Conservation (phyloP, 495 filamentous ascomycete species). For the Aspergillus biplanus region DNA sequence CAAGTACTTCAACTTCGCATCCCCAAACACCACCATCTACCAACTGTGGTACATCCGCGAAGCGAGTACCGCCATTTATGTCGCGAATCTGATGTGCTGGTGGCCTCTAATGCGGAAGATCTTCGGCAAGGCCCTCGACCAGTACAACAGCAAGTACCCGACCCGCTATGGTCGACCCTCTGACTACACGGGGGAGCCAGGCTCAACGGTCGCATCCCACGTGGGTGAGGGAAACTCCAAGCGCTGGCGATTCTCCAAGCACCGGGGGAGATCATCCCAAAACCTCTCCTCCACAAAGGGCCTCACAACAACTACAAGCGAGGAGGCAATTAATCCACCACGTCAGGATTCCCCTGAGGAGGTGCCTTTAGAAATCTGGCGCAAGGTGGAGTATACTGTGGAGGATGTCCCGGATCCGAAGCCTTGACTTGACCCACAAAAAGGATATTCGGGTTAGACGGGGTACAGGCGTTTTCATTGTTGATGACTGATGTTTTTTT, state of each 20-base stretch:
- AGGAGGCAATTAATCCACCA: conserved; percentile 12
- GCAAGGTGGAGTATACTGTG: conserved; percentile 17
- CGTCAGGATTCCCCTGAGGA: not conserved
- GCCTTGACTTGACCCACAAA: not conserved
- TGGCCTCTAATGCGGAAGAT: conserved; percentile 61
- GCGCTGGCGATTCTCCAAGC: too few species aligned
- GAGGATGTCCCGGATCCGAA: not conserved
- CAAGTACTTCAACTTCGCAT: conserved; percentile 67
- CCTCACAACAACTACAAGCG: not conserved
- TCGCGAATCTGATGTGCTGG: conserved; percentile 65
- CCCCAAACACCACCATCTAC: conserved; percentile 52
- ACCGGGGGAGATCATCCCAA: too few species aligned
- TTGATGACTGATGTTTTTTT: too few species aligned
- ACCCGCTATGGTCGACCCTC: conserved; percentile 7
- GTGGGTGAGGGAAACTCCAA: too few species aligned
- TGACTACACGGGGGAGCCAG: too few species aligned
- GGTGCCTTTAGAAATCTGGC: conserved; percentile 15
- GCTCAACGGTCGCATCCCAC: not conserved
- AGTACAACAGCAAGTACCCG: conserved; percentile 35
- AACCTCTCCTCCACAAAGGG: too few species aligned
- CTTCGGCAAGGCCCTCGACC: conserved; percentile 48
- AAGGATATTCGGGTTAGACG: too few species aligned
- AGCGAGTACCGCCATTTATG: conserved; percentile 63
- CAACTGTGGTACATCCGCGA: conserved; percentile 70
- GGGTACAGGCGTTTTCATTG: too few species aligned